Evolutionary conservation across 1,139 yeast species (phyloP), one percentile per base, ranked within the genome.

Genomic region (Pichia sp.): DNA sequence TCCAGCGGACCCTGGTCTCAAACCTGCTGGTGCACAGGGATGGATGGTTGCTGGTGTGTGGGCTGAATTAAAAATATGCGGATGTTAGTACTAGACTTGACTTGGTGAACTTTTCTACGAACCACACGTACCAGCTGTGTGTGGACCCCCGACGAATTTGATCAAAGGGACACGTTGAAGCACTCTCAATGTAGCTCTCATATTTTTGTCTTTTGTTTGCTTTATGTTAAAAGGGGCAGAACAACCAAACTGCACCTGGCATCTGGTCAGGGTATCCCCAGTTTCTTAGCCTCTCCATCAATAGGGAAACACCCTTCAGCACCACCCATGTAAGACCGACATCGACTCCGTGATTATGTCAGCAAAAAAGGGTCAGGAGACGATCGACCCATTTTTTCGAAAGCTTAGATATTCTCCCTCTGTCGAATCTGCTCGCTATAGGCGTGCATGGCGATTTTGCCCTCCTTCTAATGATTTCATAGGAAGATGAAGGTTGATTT

Each of bases 141-240:
- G 76, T 50, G 78, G 80, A 59, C 75, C 75, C 10, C 89, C 89
- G 40, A 83, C 80, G 63, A 84, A 84, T 67, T 80, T 83, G 64
- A 84, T 84, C 64, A 78, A 73, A 8, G 85, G 88, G 31, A 74
- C 75, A 66, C 80, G 70, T 57, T 76, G 74, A 34, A 73, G 58
- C 44, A 57, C 54, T 38, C 60, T 61, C 23, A 63, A 54, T 3
- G 72, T 61, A 16, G 68, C 63, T 60, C 69, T 73, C 79, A 75
- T 23, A 23, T 23, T 23, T 23, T 23, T 23, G 26, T 23, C 26
- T 23, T 23, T 75, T 45, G 45, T 48, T 47, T 45, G 38, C n/a
- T 45, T 13, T 29, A 8, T 16, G 11, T 8, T 45, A 23, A 23
- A 23, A 23, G 26, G 26, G 26, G 26, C 26, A 23, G 26, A 23